Percentiles rank a stretch among this genome's conserved stretches.
phyloP scores from a whole-genome alignment of 2,329 filamentous ascomycete species.

The Calonectria pauciramosa region DNA sequence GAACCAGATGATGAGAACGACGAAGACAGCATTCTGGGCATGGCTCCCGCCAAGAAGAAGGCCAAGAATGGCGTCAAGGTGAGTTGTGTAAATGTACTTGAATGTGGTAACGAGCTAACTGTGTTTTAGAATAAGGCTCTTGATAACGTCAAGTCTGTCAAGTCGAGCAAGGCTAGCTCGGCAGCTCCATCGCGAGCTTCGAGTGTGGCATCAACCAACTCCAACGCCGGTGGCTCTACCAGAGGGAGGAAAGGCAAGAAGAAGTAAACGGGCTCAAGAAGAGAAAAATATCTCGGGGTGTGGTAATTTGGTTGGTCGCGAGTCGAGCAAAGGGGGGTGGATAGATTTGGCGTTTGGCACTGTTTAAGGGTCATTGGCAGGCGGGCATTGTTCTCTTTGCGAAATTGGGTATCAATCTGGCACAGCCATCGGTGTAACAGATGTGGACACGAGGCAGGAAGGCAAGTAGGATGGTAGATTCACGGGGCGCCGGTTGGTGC shows the following conservation, averaged over 20 bases:
- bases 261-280: constrained; percentile 41
- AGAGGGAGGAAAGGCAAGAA: constrained; percentile 59
- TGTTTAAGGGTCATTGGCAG: constrained; percentile 34
- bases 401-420: constrained; percentile 34
- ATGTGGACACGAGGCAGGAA: constrained; percentile 16
- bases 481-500: constrained; percentile 19
- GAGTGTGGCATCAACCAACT: constrained; percentile 85
- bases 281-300: constrained; percentile 6
- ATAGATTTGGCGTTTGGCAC: constrained; percentile 46
- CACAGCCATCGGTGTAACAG: constrained; percentile 28
- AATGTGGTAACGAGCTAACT: constrained; percentile 31
- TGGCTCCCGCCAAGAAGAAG: constrained; percentile 95
- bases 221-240: constrained; percentile 64
- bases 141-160: constrained; percentile 89
- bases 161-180: constrained; percentile 83
- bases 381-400: constrained; percentile 31
- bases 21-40: constrained; percentile 83
- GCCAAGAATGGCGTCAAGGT: constrained; percentile 91
- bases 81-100: constrained; percentile 36
- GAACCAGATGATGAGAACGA: constrained; percentile 86
- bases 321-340: constrained; percentile 20
- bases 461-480: constrained; percentile 16
- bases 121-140: constrained; percentile 86
- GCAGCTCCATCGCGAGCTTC: constrained; percentile 85
- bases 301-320: constrained; percentile 28